phyloP scores from a whole-genome alignment of 345 rosid species.

The Rhizophora mangle region DNA sequence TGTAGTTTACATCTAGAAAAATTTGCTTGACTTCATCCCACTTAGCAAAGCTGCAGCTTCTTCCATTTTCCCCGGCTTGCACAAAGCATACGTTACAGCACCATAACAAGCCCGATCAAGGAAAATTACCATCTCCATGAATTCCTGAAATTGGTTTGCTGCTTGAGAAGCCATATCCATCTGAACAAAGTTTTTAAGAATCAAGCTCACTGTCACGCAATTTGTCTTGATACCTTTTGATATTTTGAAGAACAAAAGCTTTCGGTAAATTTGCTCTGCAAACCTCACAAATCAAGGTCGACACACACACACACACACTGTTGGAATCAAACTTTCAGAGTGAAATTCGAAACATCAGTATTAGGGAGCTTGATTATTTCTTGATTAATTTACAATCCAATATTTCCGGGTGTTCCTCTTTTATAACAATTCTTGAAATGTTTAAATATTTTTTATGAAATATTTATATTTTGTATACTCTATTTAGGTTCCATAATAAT shows the following conservation, averaged over 20 bases:
- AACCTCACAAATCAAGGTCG: slow-evolving; percentile 41
- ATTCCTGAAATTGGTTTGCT: slow-evolving; percentile 34
- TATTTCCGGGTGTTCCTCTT: too few relatives aligned
- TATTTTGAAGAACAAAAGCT: slow-evolving; percentile 42
- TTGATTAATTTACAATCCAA: too few relatives aligned
- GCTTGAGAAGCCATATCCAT: slow-evolving; percentile 39
- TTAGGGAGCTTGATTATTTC: too few relatives aligned
- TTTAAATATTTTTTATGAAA: too few relatives aligned
- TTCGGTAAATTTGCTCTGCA: slow-evolving; percentile 42
- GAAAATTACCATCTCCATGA: slow-evolving; percentile 35
- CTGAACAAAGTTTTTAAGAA: slow-evolving; percentile 57
- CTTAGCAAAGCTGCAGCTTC: slow-evolving; percentile 43
- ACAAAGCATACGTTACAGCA: slow-evolving; percentile 45
- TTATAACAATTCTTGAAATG: too few relatives aligned
- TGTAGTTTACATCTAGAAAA: slow-evolving; percentile 61
- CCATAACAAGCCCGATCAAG: slow-evolving; percentile 58
- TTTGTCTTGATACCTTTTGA: slow-evolving; percentile 50
- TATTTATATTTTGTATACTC: too few relatives aligned
- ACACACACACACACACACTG: slow-evolving; percentile 21
- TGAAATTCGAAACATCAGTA: too few relatives aligned
- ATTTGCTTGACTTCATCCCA: slow-evolving; percentile 58
- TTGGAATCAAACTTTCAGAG: too few relatives aligned
- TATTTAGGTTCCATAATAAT: too few relatives aligned
- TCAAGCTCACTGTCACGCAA: slow-evolving; percentile 43
- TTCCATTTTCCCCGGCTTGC: slow-evolving; percentile 59